Evolutionary conservation across 345 rosid species (phyloP), one percentile per base, ranked within the genome.

Genomic region (Moringa oleifera): DNA sequence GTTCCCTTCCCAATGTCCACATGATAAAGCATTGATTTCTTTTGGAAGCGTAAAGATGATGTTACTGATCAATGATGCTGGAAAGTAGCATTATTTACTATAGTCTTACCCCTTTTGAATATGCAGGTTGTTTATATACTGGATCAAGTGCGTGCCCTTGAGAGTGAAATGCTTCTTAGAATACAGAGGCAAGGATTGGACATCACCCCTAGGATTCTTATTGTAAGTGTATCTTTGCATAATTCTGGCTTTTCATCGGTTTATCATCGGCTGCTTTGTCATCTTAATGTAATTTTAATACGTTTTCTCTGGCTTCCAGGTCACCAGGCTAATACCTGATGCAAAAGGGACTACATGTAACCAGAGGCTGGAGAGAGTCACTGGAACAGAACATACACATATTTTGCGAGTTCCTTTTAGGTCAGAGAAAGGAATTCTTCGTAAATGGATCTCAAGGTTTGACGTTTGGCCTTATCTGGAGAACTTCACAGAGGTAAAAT

Each of bases 391-490:
- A 55, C 80, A 93, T 68, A 74, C 95, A 0, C 83, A 82, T 71
- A 90, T 93, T 66, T 71, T 93, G 53, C 77, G 97, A 55, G 96
- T 93, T 77, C 98, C 98, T 51, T 93, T 93, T 66, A 86, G 97
- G 67, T 90, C 97, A 8, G 89, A 93, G 25, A 80, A 85, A 49
- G 98, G 98, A 20, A 80, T 88, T 64, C 95, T 90, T 66, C 89
- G 83, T 65, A 82, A 90, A 53, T 93, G 98, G 98, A 85, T 93
- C 73, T 93, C 99, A 58, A 91, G 99, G 74, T 95, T 95, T 72
- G 97, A 91, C 68, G 87, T 95, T 21, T 95, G 99, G 99, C 99
- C 99, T 60, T 91, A 87, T 63, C 79, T 95, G 65, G 97, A 95
- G 84, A 84, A 72, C 60, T 95, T 59, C 86, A 84, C 99, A 68